These are phyloP conservation scores for Crotalaria pallida DNA, from an alignment of 306 rosid genomes.

Conservation along the genomic window DNA sequence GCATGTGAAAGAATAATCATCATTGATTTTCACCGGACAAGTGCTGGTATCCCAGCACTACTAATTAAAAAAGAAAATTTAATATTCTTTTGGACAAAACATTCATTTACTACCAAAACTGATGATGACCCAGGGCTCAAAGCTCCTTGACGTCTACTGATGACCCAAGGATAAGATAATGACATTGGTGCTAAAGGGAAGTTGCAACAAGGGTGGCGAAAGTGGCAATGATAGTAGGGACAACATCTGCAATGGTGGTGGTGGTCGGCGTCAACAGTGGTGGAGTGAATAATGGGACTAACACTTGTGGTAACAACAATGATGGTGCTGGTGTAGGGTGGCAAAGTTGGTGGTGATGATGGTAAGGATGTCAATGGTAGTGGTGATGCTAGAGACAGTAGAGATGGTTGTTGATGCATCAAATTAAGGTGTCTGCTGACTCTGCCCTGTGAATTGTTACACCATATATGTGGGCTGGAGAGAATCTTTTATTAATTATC, in stretches of 20 bases:
- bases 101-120: background rate
- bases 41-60: background rate
- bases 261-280: background rate
- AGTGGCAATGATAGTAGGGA: background rate
- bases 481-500: background rate
- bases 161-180: no score
- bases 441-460: background rate
- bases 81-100: background rate
- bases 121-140: background rate
- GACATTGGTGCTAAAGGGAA: no score
- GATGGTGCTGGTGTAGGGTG: background rate
- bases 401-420: background rate
- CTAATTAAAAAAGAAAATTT: background rate
- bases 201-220: background rate
- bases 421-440: background rate
- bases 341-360: background rate
- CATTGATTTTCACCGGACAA: background rate
- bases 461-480: background rate
- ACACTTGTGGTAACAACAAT: background rate
- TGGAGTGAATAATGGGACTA: background rate
- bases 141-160: no score
- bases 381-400: background rate
- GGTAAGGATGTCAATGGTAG: background rate
- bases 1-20: conserved; percentile 15
- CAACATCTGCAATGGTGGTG: background rate